These are phyloP conservation scores for Coemansia sp. DNA, from an alignment of 192 early-diverging fungal genomes.

Conservation along the genomic window DNA sequence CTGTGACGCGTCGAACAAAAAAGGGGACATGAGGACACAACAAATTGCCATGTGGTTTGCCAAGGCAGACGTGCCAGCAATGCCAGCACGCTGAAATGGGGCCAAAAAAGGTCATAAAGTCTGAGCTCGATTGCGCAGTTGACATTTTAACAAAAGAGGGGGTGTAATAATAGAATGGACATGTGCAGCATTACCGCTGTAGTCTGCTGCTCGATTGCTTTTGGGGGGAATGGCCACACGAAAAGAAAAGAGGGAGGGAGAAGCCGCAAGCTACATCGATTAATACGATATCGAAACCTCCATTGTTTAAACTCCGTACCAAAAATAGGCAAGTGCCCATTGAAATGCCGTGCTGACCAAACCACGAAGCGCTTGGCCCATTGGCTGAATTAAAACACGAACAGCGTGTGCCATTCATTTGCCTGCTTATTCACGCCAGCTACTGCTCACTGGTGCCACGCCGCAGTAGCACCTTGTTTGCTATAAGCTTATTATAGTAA, in stretches of 20 bases:
- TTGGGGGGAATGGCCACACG: background rate
- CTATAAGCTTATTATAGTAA: background rate
- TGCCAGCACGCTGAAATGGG: too few relatives aligned
- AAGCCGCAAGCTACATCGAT: background rate
- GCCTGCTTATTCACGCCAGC: background rate
- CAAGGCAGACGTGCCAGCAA: too few relatives aligned
- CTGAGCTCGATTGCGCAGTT: slow-evolving; percentile 12
- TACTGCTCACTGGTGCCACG: background rate
- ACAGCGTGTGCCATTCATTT: background rate
- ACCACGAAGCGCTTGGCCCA: background rate
- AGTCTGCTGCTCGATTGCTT: background rate
- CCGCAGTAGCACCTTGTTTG: background rate
- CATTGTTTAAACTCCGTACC: slow-evolving; percentile 22
- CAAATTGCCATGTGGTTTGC: too few relatives aligned
- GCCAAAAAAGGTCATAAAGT: background rate
- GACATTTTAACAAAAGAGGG: background rate
- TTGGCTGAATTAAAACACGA: background rate
- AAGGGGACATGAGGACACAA: background rate
- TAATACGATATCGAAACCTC: slow-evolving; percentile 10
- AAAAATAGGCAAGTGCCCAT: slow-evolving; percentile 2
- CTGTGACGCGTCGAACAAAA: background rate
- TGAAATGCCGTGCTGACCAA: slow-evolving; percentile 12
- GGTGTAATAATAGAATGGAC: slow-evolving; percentile 6
- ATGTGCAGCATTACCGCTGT: background rate
- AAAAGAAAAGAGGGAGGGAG: background rate